Conservation (phyloP, 176 grass and related monocot species). For the Alloteropsis semialata region DNA sequence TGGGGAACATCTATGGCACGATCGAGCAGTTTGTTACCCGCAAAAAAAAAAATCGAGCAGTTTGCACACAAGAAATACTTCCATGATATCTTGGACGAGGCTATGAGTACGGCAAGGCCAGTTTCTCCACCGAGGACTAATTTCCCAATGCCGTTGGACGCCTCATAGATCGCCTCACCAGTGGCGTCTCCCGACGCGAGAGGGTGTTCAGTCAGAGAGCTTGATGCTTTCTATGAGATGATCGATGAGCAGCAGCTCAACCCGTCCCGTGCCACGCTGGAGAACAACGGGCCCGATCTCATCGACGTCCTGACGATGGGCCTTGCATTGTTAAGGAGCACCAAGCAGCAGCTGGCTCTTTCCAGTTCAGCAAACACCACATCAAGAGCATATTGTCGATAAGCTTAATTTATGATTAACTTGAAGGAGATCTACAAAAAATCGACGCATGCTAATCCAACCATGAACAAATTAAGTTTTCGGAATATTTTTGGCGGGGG, state of each 20-base stretch:
- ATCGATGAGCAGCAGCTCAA: slow-evolving; percentile 16
- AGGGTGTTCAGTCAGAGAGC: slow-evolving; percentile 9
- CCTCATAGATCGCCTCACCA: slow-evolving; percentile 11
- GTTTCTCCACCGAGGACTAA: too few species aligned
- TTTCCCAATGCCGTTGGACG: neutral
- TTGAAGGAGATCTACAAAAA: too few species aligned
- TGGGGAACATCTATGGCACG: slow-evolving; percentile 33
- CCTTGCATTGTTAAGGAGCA: neutral
- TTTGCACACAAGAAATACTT: slow-evolving; percentile 10
- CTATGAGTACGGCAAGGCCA: too few species aligned
- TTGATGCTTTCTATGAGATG: slow-evolving; percentile 26
- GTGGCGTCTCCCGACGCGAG: neutral
- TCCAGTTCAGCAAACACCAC: slow-evolving; percentile 22
- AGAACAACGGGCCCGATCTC: too few species aligned
- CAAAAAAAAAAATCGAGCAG: too few species aligned
- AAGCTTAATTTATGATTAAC: too few species aligned
- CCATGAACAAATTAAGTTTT: too few species aligned
- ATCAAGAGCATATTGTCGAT: slow-evolving; percentile 13
- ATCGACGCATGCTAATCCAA: too few species aligned
- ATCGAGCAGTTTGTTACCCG: too few species aligned
- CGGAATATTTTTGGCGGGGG: slow-evolving; percentile 12
- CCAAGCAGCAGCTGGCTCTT: neutral
- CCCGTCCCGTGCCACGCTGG: neutral
- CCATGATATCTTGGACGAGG: too few species aligned
- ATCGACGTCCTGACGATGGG: slow-evolving; percentile 26